A percentile compares a stretch with the other conserved stretches of the same genome.
These are phyloP conservation scores for Phytophthora hybrid DNA, from an alignment of 352 stramenopile genomes.

Conservation along the genomic window DNA sequence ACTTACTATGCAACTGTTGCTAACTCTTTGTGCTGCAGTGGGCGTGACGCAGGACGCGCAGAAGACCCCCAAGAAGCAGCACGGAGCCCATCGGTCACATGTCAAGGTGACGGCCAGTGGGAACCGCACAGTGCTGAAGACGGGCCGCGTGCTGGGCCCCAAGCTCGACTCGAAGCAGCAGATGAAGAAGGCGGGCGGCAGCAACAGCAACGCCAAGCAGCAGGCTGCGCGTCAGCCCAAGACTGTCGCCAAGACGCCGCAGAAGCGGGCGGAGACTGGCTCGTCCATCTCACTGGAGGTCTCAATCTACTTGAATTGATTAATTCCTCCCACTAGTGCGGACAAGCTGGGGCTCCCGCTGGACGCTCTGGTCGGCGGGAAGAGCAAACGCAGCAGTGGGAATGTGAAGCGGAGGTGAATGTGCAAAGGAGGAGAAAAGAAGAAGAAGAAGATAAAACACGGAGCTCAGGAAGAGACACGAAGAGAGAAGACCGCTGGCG, in stretches of 20 bases:
- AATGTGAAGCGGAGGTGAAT: constrained; percentile 41
- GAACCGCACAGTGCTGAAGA: constrained; percentile 62
- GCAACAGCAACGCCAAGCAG: constrained; percentile 14
- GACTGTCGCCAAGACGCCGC: constrained; percentile 30
- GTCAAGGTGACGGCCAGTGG: constrained; percentile 50
- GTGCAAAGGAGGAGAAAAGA: constrained; percentile 23
- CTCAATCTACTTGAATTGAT: too few relatives aligned
- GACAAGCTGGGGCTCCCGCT: constrained; percentile 74
- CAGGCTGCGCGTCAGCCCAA: constrained; percentile 42
- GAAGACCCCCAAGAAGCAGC: constrained; percentile 58
- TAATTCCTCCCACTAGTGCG: too few relatives aligned
- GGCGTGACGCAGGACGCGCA: constrained; percentile 25
- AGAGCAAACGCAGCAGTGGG: constrained; percentile 39
- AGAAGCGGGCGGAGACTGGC: constrained; percentile 21
- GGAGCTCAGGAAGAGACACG: constrained; percentile 11
- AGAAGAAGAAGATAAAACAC: neutral
- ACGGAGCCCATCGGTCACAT: constrained; percentile 53
- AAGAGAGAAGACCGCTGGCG: constrained; percentile 32
- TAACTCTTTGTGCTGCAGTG: constrained; percentile 28
- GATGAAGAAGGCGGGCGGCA: constrained; percentile 20
- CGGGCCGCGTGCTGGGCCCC: constrained; percentile 70
- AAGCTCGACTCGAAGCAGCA: constrained; percentile 36
- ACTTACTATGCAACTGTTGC: neutral
- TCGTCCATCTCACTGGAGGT: constrained; percentile 58
- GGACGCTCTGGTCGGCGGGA: constrained; percentile 60